A percentile compares a stretch with the other conserved stretches of the same genome.
phyloP scores from a whole-genome alignment of 805 yeast species.

The Wickerhamiella hasegawae region DNA sequence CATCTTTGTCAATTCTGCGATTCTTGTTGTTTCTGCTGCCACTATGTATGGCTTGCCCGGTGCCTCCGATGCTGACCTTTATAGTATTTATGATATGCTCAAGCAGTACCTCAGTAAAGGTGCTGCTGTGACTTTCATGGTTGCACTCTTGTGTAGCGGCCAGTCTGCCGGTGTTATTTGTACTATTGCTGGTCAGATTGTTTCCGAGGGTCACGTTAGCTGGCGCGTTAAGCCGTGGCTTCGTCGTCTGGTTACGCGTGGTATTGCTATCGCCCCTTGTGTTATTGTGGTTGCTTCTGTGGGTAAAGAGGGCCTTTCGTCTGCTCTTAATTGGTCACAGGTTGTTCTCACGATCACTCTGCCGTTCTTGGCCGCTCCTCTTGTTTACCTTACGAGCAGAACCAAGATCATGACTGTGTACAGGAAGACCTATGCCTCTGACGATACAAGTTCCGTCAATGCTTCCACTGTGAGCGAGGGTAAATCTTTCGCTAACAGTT shows the following conservation, averaged over 20 bases:
- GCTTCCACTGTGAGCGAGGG: too few relatives aligned
- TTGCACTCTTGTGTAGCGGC: constrained; percentile 73
- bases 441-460: neutral
- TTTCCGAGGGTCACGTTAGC: constrained; percentile 74
- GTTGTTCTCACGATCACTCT: constrained; percentile 66
- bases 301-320: constrained; percentile 56
- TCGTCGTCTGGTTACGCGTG: constrained; percentile 61
- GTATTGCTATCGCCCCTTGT: constrained; percentile 71
- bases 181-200: constrained; percentile 86
- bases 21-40: constrained; percentile 67
- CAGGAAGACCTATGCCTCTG: constrained; percentile 8
- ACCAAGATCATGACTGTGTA: constrained; percentile 43
- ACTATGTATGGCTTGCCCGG: constrained; percentile 56
- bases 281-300: constrained; percentile 50
- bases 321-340: constrained; percentile 72
- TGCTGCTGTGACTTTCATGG: constrained; percentile 72
- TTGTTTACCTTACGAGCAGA: constrained; percentile 64
- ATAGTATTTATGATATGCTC: constrained; percentile 55
- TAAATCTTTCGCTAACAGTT: constrained; percentile 33
- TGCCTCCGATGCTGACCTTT: constrained; percentile 60
- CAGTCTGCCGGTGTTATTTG: constrained; percentile 87
- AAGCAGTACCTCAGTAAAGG: constrained; percentile 45
- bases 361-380: constrained; percentile 75
- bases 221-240: constrained; percentile 75
- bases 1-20: constrained; percentile 71